Percentiles rank a stretch among this genome's conserved stretches.
Evolutionary conservation across 1,284 basidiomycete genomes (phyloP).

Genomic region (Meira nashicola): DNA sequence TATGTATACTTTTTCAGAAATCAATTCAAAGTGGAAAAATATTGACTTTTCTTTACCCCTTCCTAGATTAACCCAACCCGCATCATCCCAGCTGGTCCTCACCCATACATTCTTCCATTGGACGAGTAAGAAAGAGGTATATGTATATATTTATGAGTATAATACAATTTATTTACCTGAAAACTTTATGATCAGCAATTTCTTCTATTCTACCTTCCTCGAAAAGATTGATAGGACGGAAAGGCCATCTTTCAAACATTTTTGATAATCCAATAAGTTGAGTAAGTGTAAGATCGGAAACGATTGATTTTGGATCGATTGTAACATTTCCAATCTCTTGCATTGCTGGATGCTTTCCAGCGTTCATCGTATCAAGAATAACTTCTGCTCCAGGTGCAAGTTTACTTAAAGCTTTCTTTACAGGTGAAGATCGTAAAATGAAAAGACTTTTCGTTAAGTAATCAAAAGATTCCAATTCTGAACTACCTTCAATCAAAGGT

Average conservation of each 20-base stretch:
- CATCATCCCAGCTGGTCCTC: conserved; percentile 43
- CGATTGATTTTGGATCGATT: conserved; percentile 30
- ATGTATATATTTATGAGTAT: not conserved
- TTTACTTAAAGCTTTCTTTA: conserved; percentile 30
- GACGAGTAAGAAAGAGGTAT: conserved; percentile 8
- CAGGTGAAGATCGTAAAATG: conserved; percentile 29
- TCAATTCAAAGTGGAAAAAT: not conserved
- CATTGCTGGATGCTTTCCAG: conserved; percentile 20
- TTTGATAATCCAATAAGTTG: conserved; percentile 43
- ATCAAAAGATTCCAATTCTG: conserved; percentile 42
- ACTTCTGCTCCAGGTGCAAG: conserved; percentile 43
- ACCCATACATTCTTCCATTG: conserved; percentile 41
- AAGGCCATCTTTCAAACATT: conserved; percentile 50
- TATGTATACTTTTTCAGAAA: conserved; percentile 11
- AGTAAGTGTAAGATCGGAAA: conserved; percentile 33
- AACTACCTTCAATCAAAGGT: conserved; percentile 21
- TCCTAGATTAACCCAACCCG: conserved; percentile 38
- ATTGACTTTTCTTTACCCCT: conserved; percentile 1
- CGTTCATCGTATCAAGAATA: conserved; percentile 34
- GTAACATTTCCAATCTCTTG: conserved; percentile 22
- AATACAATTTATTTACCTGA: not conserved
- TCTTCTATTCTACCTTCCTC: conserved; percentile 1
- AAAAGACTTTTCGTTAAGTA: conserved; percentile 46
- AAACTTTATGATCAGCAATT: no score
- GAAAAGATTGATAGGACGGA: conserved; percentile 28